Base-by-base conservation (phyloP, 768 basidiomycete species). In the Suillus weaverae region DNA sequence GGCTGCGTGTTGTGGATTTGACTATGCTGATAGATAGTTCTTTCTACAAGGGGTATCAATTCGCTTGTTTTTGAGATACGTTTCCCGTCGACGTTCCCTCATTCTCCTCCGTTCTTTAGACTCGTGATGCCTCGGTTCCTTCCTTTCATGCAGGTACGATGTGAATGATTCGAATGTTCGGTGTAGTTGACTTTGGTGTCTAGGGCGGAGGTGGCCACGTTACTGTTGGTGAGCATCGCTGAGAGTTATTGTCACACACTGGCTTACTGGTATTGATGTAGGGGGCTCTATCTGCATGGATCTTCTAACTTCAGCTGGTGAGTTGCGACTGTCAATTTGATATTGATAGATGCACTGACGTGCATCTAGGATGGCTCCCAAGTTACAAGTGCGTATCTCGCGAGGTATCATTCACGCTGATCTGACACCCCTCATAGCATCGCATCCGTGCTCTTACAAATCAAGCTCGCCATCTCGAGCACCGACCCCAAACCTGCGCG, bases 261-360 rank as follows among this genome's bases (percentile, higher is more conserved):
- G 38, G 3, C 11, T 41, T 10, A 60, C 22, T 9, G 26, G 26
- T 57, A 64, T 60, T 64, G 50, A 59, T 7, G 39, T 66, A 85
- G 87, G 89, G 13, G 89, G 89, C 2, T 89, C 87, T 4, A 89
- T 91, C 57, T 91, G 89, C 69, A 89, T 91, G 88, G 89, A 90
- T 71, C 77, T 89, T 8, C 75, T 90, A 59, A 89, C 87, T 2
- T 79, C 86, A 0, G 85, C 88, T 64, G 88, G 87, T 85, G 62
- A 68, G 81, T 64, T 33, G 44, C 8, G 18, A 14, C 18, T 33
- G 3, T 59, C 38, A 11, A 50, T 16, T 11, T 16, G 5, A 30
- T 41, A 11, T 43, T 14, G 18, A 51, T 38, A 10, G 14, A 22
- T 16, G 36, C 32, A 22, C 39, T 62, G 9, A 51, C 18, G 20